These are phyloP conservation scores for Solanum chilense DNA, from an alignment of 257 asterid genomes.

Conservation along the genomic window DNA sequence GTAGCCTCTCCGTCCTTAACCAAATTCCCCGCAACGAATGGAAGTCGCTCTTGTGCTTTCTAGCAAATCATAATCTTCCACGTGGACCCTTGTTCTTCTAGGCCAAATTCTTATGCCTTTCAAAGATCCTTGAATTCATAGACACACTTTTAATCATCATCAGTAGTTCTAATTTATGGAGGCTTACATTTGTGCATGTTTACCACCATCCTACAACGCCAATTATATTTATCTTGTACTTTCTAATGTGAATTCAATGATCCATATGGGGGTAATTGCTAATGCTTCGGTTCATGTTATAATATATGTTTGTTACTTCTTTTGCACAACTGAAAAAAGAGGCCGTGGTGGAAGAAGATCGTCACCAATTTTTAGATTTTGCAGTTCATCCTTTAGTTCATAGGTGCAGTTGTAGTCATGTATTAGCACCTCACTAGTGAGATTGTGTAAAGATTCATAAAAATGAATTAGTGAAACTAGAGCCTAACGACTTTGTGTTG, in stretches of 20 bases:
- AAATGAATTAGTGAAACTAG: too few species aligned
- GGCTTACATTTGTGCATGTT: slow-evolving; percentile 83
- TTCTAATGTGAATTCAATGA: slow-evolving; percentile 26
- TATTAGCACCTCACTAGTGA: slow-evolving; percentile 38
- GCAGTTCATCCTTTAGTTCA: slow-evolving; percentile 61
- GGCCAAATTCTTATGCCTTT: slow-evolving; percentile 72
- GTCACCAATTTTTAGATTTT: slow-evolving; percentile 71
- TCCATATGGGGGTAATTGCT: slow-evolving; percentile 67
- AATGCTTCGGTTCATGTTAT: slow-evolving; percentile 76
- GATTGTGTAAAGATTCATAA: background rate
- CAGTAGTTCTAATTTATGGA: slow-evolving; percentile 28
- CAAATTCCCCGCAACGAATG: slow-evolving; percentile 39
- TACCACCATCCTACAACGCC: slow-evolving; percentile 81
- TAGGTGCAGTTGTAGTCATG: slow-evolving; percentile 49
- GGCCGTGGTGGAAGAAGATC: slow-evolving; percentile 72
- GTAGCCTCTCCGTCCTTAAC: slow-evolving; percentile 54
- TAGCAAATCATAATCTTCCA: slow-evolving; percentile 33
- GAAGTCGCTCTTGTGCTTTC: slow-evolving; percentile 73
- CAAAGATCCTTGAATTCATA: slow-evolving; percentile 61
- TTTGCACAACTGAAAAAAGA: slow-evolving; percentile 38
- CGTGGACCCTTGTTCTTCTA: slow-evolving; percentile 70
- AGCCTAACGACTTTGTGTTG: too few species aligned
- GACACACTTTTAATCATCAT: slow-evolving; percentile 59
- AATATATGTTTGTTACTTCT: slow-evolving; percentile 65
- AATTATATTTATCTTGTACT: slow-evolving; percentile 51